A percentile compares a stretch with the other conserved stretches of the same genome.
These are phyloP conservation scores for Lagenidium sp. DNA, from an alignment of 352 stramenopile genomes.

Conservation along the genomic window DNA sequence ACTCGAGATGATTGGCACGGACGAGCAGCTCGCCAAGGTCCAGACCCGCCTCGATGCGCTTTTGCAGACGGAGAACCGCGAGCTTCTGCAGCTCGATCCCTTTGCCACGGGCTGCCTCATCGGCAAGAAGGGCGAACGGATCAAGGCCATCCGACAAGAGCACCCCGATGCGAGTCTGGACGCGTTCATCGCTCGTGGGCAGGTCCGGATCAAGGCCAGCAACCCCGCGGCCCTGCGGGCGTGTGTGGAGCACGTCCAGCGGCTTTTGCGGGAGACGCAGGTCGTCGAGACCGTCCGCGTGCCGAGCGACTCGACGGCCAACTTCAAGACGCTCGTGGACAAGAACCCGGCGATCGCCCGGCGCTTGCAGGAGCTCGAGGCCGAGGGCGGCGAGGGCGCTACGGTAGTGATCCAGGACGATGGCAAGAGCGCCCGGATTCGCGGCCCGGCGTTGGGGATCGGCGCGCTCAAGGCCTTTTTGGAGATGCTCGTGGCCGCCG, in stretches of 20 bases:
- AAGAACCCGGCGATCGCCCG: constrained; percentile 43
- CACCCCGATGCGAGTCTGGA: constrained; percentile 61
- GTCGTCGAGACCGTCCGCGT: constrained; percentile 56
- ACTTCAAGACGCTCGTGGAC: constrained; percentile 53
- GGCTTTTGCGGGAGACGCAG: constrained; percentile 48
- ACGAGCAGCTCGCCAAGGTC: constrained; percentile 45
- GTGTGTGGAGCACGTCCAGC: constrained; percentile 52
- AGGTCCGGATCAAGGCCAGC: constrained; percentile 61
- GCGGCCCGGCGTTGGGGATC: constrained; percentile 53
- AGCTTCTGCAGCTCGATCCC: constrained; percentile 63
- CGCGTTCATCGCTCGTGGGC: constrained; percentile 53
- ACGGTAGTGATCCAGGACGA: constrained; percentile 58
- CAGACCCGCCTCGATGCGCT: constrained; percentile 46
- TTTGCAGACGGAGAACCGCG: constrained; percentile 67
- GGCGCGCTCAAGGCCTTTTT: constrained; percentile 65
- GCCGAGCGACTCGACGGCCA: constrained; percentile 10
- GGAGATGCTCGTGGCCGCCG: constrained; percentile 54
- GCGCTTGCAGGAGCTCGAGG: constrained; percentile 63
- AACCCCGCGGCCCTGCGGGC: constrained; percentile 41
- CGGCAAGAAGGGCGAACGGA: constrained; percentile 74
- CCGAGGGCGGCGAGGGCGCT: constrained; percentile 56
- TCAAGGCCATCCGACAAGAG: constrained; percentile 52
- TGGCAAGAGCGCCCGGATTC: constrained; percentile 59
- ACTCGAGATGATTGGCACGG: constrained; percentile 65
- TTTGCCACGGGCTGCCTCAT: constrained; percentile 69